Base-by-base conservation (phyloP, 2,329 filamentous ascomycete genomes). In the Tympanopsis confertula region DNA sequence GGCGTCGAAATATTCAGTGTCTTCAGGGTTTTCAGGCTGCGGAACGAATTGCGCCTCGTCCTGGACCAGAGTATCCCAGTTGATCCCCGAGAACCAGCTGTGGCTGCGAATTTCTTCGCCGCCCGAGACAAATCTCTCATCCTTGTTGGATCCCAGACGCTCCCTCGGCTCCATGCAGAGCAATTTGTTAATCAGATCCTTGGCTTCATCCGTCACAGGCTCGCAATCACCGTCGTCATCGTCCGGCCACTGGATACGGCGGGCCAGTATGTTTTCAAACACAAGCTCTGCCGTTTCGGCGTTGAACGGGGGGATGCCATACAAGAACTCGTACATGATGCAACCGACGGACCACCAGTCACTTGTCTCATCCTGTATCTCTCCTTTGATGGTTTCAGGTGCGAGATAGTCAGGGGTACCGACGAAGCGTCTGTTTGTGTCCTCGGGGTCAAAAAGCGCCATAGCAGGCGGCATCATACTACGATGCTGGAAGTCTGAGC, bases 311-410 rank as follows among this genome's bases (percentile, higher is more conserved):
- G 91, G 91, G 41, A 86, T 82, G 1, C 91, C 91, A 52, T 86
- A 96, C 2, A 98, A 65, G 47, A 94, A 95, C 52, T 98, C 91
- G 50, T 95, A 98, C 58, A 96, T 66, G 48, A 98, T 96, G 56
- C 93, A 98, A 1, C 91, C 91, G n/a, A 98, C 72, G 17, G 91
- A 96, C 91, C 91, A 98, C 91, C 91, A 98, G 76, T 98, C 91
- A 54, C 91, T 96, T 47, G 89, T 91, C 57, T 96, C 89, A 52
- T 98, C 91, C 57, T 98, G 91, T 2, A 88, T 87, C 46, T 87
- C 79, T 36, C 91, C 91, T 46, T 86, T 88, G 53, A 98, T 94
- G 0, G 93, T 98, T 55, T 98, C 93, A 0, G 91, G 91, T 0
- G 91, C 91, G 13, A 98, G 72, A 54, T 98, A 98, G 57, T 98